A percentile compares a stretch with the other conserved stretches of the same genome.
phyloP scores from a whole-genome alignment of 352 stramenopile species.

The Phytopythium ostracodes region DNA sequence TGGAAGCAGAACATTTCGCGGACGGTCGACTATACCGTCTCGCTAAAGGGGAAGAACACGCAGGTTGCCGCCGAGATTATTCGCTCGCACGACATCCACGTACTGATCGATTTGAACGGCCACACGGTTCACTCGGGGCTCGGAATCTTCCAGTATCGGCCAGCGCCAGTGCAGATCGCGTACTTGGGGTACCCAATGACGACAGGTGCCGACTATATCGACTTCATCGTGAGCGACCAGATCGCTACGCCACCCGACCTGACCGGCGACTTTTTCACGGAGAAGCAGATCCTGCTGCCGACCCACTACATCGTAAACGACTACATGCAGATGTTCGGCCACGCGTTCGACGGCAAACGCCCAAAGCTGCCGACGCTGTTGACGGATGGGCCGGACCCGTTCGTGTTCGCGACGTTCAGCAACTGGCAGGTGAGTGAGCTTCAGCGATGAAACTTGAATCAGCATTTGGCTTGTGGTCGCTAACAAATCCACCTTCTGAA shows the following conservation, averaged over 20 bases:
- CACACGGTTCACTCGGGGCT: constrained; percentile 80
- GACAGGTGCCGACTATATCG: constrained; percentile 50
- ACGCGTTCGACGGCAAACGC: constrained; percentile 30
- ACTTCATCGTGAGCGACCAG: constrained; percentile 64
- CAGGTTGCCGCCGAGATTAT: constrained; percentile 45
- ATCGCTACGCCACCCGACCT: constrained; percentile 47
- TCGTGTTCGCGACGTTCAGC: constrained; percentile 83
- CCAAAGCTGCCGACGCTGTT: constrained; percentile 15
- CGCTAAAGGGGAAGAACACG: constrained; percentile 50
- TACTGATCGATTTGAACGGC: constrained; percentile 82
- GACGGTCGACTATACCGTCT: constrained; percentile 64
- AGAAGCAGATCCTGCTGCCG: constrained; percentile 71
- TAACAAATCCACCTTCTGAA: neutral
- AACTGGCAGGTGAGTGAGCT: constrained; percentile 58
- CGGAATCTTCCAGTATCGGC: constrained; percentile 51
- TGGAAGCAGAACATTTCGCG: constrained; percentile 79
- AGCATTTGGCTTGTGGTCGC: neutral
- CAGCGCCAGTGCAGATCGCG: constrained; percentile 60
- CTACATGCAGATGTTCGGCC: constrained; percentile 71
- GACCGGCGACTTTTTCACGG: constrained; percentile 38
- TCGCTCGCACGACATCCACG: constrained; percentile 49
- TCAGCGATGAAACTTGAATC: neutral
- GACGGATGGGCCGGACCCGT: constrained; percentile 12
- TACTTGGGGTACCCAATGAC: constrained; percentile 82
- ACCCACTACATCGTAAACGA: constrained; percentile 84